Evolutionary conservation across 495 filamentous ascomycete genomes (phyloP), one percentile per base, ranked within the genome.

Genomic region (Podospora sp.): DNA sequence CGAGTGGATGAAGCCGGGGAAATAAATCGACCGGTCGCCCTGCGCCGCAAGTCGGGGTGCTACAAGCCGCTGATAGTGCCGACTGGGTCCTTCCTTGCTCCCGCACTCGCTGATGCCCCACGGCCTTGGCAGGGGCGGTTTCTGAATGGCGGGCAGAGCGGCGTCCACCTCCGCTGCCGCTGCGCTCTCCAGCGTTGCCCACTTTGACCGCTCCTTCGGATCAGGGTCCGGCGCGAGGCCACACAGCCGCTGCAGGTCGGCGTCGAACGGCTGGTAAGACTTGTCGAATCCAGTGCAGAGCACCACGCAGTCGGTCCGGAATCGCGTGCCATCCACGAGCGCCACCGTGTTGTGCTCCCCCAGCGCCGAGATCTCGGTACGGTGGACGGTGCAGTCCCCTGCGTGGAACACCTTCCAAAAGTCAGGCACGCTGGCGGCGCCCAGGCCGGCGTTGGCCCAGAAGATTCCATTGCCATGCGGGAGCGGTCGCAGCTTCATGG

Each of bases 331-430:
- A 36, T 72, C 62, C 25, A 25, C 56, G 1, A 74, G 67, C 22
- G 49, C 49, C 22, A 72, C 63, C 8, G 29, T 35, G 25, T 62
- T 33, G 26, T 62, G 62, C 49, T 63, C 68, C 55, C 52, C 53
- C 18, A 73, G 65, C 1, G 62, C 63, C 14, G 50, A 51, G 59
- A 73, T 73, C 21, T 71, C 68, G 36, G 69, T 72, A 1, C 73
- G 69, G 22, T 71, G 65, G 25, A 82, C 65, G 11, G 71, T 78
- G 20, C 75, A 66, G 36, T 79, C 72, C 0, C 72, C 72, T 21
- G 62, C 69, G 65, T 82, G 80, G 25, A 83, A 63, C 0, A 73
- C 69, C 26, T 69, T 72, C 78, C 79, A 80, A 67, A 77, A 81
- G 49, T 79, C 69, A 9, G 74, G 71, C 9, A 79, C 67, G 5